These are phyloP conservation scores for Carex kokanica DNA, from an alignment of 176 grass and related monocot genomes.

Conservation along the genomic window DNA sequence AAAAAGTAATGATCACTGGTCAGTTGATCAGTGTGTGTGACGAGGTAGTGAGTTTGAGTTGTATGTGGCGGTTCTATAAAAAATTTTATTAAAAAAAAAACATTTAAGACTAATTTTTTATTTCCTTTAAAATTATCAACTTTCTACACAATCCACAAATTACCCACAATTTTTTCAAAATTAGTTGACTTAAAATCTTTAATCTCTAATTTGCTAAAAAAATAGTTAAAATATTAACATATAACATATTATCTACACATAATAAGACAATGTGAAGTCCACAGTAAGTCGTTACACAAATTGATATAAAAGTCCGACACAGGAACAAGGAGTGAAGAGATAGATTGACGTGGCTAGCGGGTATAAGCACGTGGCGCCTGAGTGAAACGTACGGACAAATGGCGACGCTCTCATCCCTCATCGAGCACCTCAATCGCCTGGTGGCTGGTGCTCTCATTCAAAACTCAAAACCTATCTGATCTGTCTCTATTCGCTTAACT, in stretches of 20 bases:
- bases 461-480: neutral
- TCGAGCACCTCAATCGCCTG: neutral
- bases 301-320: neutral
- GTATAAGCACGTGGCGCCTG: neutral
- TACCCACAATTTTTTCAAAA: neutral
- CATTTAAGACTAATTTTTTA: neutral
- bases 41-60: neutral
- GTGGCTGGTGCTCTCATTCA: neutral
- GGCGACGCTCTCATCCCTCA: neutral
- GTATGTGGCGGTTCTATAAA: neutral
- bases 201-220: neutral
- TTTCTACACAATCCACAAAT: too few relatives aligned
- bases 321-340: neutral
- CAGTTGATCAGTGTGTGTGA: slow-evolving; percentile 3
- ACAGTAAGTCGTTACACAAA: neutral
- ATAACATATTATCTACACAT: too few relatives aligned
- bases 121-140: neutral
- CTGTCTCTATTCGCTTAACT: neutral
- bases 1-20: neutral
- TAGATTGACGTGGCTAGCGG: neutral
- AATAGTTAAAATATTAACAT: neutral
- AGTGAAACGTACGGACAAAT: neutral
- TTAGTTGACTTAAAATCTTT: neutral
- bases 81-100: too few relatives aligned
- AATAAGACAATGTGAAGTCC: too few relatives aligned